Conservation (phyloP, 2,329 filamentous ascomycete genomes). For the Capronia americana region DNA sequence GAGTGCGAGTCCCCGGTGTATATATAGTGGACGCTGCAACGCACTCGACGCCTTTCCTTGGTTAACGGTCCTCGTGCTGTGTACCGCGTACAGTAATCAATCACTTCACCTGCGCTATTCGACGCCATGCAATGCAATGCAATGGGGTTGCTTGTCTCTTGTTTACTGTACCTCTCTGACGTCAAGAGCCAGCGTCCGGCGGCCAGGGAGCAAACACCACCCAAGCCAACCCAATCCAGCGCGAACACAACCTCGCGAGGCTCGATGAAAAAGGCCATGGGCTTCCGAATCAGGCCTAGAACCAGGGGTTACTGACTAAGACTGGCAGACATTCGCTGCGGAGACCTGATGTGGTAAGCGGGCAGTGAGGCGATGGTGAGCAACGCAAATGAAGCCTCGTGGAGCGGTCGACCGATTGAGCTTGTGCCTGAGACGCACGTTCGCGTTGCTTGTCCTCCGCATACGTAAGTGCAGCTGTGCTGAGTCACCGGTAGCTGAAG, state of each 20-base stretch:
- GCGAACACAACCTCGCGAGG: background rate
- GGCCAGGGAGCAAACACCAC: background rate
- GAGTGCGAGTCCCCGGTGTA: background rate
- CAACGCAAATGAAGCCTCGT: conserved; percentile 17
- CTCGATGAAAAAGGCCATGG: conserved; percentile 14
- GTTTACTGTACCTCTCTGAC: conserved; percentile 1
- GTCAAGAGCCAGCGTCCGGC: background rate
- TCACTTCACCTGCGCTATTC: background rate
- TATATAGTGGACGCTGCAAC: background rate
- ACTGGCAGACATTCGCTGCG: background rate
- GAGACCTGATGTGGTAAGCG: conserved; percentile 18
- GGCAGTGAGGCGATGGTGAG: background rate
- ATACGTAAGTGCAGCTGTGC: conserved; percentile 18
- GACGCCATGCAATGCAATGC: background rate
- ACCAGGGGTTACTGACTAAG: conserved; percentile 13
- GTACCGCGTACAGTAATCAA: background rate
- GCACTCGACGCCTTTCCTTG: background rate
- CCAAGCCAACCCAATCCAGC: background rate
- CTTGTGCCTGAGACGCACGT: conserved; percentile 1
- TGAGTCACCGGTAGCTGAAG: conserved; percentile 16
- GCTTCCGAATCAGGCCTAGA: conserved; percentile 12
- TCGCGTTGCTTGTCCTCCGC: conserved; percentile 1
- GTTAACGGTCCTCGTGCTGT: background rate
- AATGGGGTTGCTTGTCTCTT: background rate
- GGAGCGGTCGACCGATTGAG: conserved; percentile 16